A percentile compares a stretch with the other conserved stretches of the same genome.
Conservation (phyloP, 805 yeast species). For the Cyberlindnera galapagoensis region DNA sequence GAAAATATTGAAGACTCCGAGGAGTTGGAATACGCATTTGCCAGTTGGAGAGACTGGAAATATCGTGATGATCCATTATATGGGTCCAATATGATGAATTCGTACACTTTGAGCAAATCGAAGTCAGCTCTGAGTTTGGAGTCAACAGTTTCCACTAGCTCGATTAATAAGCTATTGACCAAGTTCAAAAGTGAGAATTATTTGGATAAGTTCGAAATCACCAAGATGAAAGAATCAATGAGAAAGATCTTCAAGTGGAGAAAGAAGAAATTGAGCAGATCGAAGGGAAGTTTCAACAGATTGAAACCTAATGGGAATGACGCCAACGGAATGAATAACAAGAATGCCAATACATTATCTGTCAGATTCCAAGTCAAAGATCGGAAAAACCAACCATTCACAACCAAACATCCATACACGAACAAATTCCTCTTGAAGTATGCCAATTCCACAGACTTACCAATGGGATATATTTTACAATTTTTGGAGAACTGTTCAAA, state of each 20-base stretch:
- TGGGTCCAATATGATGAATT: conserved; percentile 31
- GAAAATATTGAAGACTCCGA: conserved; percentile 8
- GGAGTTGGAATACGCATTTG: conserved; percentile 36
- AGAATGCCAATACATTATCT: conserved; percentile 6
- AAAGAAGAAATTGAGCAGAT: conserved; percentile 1
- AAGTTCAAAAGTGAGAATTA: conserved; percentile 6
- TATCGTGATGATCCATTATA: conserved; percentile 67
- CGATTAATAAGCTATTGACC: conserved; percentile 10
- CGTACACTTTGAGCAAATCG: conserved; percentile 22
- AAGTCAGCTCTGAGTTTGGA: conserved; percentile 21
- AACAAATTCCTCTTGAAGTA: conserved; percentile 57
- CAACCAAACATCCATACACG: conserved; percentile 49
- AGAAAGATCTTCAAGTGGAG: conserved; percentile 7
- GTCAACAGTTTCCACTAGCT: conserved; percentile 12
- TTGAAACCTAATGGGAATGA: not conserved
- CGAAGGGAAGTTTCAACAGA: not conserved
- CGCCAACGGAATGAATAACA: conserved; percentile 1
- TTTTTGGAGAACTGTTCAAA: conserved; percentile 63
- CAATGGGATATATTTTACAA: conserved; percentile 70
- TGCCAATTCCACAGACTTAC: conserved; percentile 66
- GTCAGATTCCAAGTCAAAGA: conserved; percentile 8
- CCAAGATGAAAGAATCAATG: conserved; percentile 3
- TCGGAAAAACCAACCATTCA: conserved; percentile 27
- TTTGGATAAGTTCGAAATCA: conserved; percentile 2
- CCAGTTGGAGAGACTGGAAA: conserved; percentile 94